A percentile compares a stretch with the other conserved stretches of the same genome.
These are phyloP conservation scores for Brassica incana DNA, from an alignment of 345 rosid genomes.

Conservation along the genomic window DNA sequence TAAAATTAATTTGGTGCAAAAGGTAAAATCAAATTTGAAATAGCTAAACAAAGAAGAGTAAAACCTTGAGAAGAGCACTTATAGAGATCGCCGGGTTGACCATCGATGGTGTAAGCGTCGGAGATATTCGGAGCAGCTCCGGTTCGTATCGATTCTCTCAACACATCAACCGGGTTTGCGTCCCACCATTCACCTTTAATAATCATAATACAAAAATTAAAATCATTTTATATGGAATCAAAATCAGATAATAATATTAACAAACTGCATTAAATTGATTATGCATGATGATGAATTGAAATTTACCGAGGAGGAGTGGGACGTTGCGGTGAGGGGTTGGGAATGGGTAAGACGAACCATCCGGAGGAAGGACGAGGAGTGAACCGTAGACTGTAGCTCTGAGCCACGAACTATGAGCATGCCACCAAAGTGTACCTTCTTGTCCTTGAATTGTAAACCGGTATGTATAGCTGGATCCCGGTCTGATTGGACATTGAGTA, in stretches of 20 bases:
- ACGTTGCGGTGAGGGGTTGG: slow-evolving; percentile 72
- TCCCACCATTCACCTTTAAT: slow-evolving; percentile 96
- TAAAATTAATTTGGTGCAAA: background rate
- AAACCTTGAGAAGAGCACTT: slow-evolving; percentile 83
- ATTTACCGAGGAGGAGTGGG: slow-evolving; percentile 73
- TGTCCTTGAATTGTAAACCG: slow-evolving; percentile 87
- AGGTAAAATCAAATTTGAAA: background rate
- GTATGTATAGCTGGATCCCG: slow-evolving; percentile 83
- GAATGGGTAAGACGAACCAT: slow-evolving; percentile 75
- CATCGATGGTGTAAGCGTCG: slow-evolving; percentile 87
- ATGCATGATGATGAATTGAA: background rate
- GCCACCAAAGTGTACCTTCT: slow-evolving; percentile 99
- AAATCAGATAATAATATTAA: background rate
- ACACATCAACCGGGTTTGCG: slow-evolving; percentile 77
- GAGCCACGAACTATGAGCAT: slow-evolving; percentile 98
- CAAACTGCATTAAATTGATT: background rate
- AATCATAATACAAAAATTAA: slow-evolving; percentile 10
- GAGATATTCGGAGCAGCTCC: slow-evolving; percentile 78
- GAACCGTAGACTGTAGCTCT: slow-evolving; percentile 96
- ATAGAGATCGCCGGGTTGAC: slow-evolving; percentile 95
- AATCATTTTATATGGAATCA: background rate
- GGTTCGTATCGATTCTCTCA: slow-evolving; percentile 65
- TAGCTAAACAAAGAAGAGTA: background rate
- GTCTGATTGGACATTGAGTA: slow-evolving; percentile 93
- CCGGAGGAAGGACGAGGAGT: slow-evolving; percentile 62